Conservation (phyloP, 768 basidiomycete species). For the Leccinum obscurum region DNA sequence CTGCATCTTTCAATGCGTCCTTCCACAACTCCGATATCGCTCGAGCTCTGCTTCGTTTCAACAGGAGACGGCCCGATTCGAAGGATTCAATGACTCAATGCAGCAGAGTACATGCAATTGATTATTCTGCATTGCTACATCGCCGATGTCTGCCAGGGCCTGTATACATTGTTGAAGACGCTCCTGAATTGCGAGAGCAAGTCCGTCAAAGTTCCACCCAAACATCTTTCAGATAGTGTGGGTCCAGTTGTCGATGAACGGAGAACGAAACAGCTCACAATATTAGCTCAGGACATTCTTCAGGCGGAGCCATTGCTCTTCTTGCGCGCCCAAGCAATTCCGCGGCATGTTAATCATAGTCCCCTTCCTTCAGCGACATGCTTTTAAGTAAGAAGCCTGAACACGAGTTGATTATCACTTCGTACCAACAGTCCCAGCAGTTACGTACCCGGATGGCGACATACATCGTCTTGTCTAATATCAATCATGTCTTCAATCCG, state of each 20-base stretch:
- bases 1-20: constrained; percentile 14
- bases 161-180: neutral
- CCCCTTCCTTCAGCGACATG: neutral
- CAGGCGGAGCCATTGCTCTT: neutral
- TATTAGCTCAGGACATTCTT: neutral
- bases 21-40: constrained; percentile 1
- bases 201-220: constrained; percentile 17
- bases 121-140: constrained; percentile 2
- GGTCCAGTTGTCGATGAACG: neutral
- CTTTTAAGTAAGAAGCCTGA: constrained; percentile 7
- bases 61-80: constrained; percentile 1
- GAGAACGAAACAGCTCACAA: neutral
- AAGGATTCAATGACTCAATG: neutral
- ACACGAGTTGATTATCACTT: neutral
- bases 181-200: neutral
- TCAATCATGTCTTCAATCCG: constrained; percentile 6
- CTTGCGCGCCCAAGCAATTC: constrained; percentile 2
- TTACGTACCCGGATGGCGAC: constrained; percentile 7
- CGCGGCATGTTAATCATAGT: neutral
- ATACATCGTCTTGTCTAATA: neutral
- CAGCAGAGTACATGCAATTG: constrained; percentile 8
- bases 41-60: constrained; percentile 9
- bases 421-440: neutral
- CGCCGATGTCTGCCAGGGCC: neutral
- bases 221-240: constrained; percentile 4